phyloP scores from a whole-genome alignment of 257 asterid species.

The Solanum arcanum region DNA sequence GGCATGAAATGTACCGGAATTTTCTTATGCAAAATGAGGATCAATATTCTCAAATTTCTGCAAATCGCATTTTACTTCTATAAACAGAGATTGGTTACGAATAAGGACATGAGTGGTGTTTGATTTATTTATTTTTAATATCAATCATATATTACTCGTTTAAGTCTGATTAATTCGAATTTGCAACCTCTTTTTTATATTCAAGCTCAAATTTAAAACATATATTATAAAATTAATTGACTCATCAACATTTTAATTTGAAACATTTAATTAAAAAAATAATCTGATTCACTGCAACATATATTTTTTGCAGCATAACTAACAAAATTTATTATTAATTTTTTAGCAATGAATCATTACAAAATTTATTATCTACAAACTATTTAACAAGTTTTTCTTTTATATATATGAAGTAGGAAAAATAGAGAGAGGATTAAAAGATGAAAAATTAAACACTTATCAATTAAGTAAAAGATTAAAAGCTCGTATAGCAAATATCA shows the following conservation, averaged over 20 bases:
- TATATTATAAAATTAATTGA: accelerated
- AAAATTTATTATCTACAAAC: background rate
- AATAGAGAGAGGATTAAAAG: no score
- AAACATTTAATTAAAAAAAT: no score
- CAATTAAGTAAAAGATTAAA: no score
- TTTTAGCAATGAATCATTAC: background rate
- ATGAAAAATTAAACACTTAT: no score
- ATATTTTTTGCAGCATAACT: background rate
- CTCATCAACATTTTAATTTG: no score
- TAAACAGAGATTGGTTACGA: background rate
- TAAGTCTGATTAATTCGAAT: accelerated
- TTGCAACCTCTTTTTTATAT: accelerated
- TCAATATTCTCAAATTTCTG: background rate
- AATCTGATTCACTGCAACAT: accelerated
- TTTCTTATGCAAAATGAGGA: background rate
- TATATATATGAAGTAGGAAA: background rate
- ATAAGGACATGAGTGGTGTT: background rate
- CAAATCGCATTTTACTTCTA: background rate
- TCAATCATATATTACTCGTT: no score
- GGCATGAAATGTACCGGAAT: background rate
- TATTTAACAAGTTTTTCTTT: no score
- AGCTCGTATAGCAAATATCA: no score
- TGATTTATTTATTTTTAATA: no score
- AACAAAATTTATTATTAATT: no score
- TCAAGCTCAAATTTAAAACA: no score